Evolutionary conservation across 2,329 filamentous ascomycete genomes (phyloP).

Genomic region (Dryadomyces sulphureus): DNA sequence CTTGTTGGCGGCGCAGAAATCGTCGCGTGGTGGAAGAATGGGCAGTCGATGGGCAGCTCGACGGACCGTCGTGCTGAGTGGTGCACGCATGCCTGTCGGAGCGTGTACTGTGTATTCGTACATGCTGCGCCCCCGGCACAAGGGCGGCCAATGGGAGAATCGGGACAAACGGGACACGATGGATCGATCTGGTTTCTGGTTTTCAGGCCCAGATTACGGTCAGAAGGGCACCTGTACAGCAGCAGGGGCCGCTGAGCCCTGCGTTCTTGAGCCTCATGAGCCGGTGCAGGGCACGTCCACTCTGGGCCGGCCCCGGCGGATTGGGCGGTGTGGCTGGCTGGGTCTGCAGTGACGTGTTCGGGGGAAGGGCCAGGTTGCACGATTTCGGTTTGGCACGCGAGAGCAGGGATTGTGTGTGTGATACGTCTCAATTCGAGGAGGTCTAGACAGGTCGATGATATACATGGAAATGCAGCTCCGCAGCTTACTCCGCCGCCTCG

Average conservation of each 20-base stretch:
- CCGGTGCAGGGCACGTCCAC: too few relatives aligned
- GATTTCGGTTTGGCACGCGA: too few relatives aligned
- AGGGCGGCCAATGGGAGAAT: neutral
- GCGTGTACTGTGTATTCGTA: too few relatives aligned
- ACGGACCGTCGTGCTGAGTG: too few relatives aligned
- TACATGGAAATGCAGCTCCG: neutral
- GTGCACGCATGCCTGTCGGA: too few relatives aligned
- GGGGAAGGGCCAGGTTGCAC: too few relatives aligned
- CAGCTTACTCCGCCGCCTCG: conserved; percentile 9
- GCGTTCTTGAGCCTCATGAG: neutral
- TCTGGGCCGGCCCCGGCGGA: neutral
- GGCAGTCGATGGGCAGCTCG: too few relatives aligned
- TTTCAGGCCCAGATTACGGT: neutral
- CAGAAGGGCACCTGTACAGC: neutral
- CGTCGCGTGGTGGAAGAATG: neutral
- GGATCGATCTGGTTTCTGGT: neutral
- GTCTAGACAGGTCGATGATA: neutral
- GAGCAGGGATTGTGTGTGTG: too few relatives aligned
- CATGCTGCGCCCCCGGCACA: neutral
- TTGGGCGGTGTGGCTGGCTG: neutral
- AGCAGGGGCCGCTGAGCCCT: too few relatives aligned
- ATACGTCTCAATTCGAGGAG: neutral
- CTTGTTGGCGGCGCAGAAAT: neutral
- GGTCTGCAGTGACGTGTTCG: neutral
- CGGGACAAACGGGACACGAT: too few relatives aligned